Evolutionary conservation across 768 basidiomycete species (phyloP).

Genomic region (Paxillus ammoniavirescens): DNA sequence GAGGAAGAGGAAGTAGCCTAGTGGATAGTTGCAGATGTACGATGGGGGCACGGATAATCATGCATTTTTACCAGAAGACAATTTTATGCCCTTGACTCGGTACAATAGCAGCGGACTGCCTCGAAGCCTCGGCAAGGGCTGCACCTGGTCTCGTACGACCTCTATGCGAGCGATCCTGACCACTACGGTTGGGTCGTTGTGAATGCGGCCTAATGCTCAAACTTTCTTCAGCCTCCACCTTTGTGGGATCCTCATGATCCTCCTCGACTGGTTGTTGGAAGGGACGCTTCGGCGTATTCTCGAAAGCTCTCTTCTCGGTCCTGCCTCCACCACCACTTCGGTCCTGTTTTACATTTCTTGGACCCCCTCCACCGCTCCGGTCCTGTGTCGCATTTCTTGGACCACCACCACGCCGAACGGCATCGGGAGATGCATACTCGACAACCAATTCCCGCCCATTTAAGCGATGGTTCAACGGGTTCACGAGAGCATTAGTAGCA

Average conservation of each 20-base stretch:
- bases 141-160: conserved; percentile 73
- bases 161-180: conserved; percentile 13
- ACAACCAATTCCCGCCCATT: conserved; percentile 84
- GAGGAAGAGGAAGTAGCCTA: conserved; percentile 30
- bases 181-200: conserved; percentile 8
- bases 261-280: conserved; percentile 3
- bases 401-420: conserved; percentile 72
- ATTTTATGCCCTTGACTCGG: conserved; percentile 72
- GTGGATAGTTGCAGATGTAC: not conserved
- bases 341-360: conserved; percentile 22
- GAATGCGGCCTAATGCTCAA: not conserved
- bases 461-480: conserved; percentile 80
- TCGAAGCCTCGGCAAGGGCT: conserved; percentile 71
- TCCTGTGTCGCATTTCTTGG: conserved; percentile 23
- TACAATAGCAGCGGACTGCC: conserved; percentile 70
- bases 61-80: conserved; percentile 46
- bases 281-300: conserved; percentile 5
- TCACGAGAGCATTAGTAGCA: conserved; percentile 79
- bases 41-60: not conserved
- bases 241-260: conserved; percentile 3
- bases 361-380: conserved; percentile 36
- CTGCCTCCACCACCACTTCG: conserved; percentile 11
- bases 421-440: conserved; percentile 87
- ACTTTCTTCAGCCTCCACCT: not conserved
- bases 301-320: conserved; percentile 1